Base-by-base conservation (phyloP, 2,329 filamentous ascomycete species). In the Pezicula carpinea region DNA sequence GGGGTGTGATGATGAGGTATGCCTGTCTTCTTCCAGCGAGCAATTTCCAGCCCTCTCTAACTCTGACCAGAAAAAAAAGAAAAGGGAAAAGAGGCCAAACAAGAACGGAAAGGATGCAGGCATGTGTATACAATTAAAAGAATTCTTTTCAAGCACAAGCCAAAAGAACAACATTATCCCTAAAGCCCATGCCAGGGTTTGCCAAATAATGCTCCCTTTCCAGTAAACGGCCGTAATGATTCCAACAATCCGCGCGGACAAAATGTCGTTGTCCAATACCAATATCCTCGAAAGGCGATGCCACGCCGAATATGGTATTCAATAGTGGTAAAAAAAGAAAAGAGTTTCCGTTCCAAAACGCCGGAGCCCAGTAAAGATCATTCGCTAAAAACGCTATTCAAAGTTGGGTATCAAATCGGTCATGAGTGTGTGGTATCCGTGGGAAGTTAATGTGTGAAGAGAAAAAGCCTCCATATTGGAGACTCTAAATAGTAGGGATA, bases 351-450 rank as follows among this genome's bases (percentile, higher is more conserved):
- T 5, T n/a, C 18, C 23, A 40, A 35, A 40, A 40, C 38, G 18
- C 38, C 38, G 19, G 38, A 22, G 14, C 14, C 38, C 17, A 23
- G 10, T 23, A 52, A 53, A 58, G 48, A 59, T 55, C 56, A 57
- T 49, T 59, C 61, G 61, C 61, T 63, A 63, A 63, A 62, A 63
- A 40, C 57, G 60, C 61, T 62, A 58, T 62, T 61, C 60, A 62
- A 61, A 63, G 58, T 58, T 59, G 41, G 60, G 60, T 62, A 63
- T 63, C 61, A 61, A 62, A 60, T 62, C 56, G 55, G 56, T 55
- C 52, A 51, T 38, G 34, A n/a, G 39, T 47, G 41, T 38, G 40
- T 48, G 36, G 52, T 45, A 46, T 53, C 6, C 17, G 21, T 11
- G 13, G 35, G 17, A 21, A 19, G 41, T 43, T 15, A 23, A 21